These are phyloP conservation scores for Bocquillonia castaneifolia DNA, from an alignment of 441 rosid species.

Conservation along the genomic window DNA sequence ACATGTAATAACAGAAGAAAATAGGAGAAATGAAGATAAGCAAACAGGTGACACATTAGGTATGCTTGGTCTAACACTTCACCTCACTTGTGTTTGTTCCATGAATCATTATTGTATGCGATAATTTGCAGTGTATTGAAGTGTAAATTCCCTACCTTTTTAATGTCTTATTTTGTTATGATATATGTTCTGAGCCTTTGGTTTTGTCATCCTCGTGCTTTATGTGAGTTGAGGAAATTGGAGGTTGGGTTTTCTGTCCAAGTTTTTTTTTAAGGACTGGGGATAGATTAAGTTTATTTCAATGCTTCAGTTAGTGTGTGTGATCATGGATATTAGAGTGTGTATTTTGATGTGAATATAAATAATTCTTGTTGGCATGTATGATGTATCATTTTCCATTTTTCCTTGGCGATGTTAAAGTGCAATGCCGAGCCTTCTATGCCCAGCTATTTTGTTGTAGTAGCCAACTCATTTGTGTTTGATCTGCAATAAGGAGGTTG, in stretches of 20 bases:
- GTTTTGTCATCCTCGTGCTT: background rate
- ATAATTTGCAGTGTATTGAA: background rate
- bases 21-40: constrained; percentile 28
- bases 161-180: background rate
- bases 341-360: background rate
- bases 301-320: background rate
- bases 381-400: background rate
- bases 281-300: background rate
- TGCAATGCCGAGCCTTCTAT: background rate
- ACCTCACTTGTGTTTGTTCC: constrained; percentile 1
- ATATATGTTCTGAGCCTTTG: background rate
- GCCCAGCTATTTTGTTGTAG: background rate
- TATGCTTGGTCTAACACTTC: constrained; percentile 25
- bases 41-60: constrained; percentile 26
- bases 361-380: background rate
- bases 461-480: background rate
- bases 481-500: background rate
- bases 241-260: background rate
- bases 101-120: background rate
- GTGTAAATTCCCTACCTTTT: background rate
- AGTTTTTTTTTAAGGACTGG: constrained; percentile 1
- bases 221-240: constrained; percentile 11
- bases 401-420: background rate
- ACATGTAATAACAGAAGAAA: constrained; percentile 84
- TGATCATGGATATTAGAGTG: background rate